Conservation (phyloP, 164 flowering plant species). For the Protea cynaroides region DNA sequence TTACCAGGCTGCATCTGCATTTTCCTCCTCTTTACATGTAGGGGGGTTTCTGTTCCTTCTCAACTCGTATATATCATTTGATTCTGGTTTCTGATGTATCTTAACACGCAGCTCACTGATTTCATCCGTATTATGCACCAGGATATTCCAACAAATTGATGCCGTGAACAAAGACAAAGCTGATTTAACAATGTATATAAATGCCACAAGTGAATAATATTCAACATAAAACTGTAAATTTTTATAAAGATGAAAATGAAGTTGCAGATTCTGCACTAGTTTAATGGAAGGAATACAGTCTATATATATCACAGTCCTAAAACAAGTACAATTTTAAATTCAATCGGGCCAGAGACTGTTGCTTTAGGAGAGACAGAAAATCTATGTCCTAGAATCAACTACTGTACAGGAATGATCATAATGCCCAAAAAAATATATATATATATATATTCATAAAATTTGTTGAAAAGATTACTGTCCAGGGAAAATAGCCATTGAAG, state of each 20-base stretch:
- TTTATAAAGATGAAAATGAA: neutral
- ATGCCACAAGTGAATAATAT: neutral
- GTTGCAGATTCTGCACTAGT: neutral
- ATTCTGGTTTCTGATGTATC: conserved; percentile 89
- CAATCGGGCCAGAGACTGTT: no score
- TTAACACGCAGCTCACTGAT: conserved; percentile 70
- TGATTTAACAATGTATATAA: conserved; percentile 22
- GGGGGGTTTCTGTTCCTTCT: conserved; percentile 84
- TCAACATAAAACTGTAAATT: conserved; percentile 1
- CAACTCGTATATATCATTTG: conserved; percentile 73
- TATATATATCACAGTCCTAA: neutral
- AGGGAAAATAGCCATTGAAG: neutral
- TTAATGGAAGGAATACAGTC: neutral
- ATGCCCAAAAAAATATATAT: no score
- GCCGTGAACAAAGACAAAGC: conserved; percentile 71
- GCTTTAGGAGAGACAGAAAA: no score
- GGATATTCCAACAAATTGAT: conserved; percentile 89
- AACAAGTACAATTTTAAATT: neutral
- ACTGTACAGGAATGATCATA: no score
- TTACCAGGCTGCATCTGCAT: conserved; percentile 95
- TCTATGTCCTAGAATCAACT: no score
- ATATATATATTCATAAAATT: no score
- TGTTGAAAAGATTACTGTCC: neutral
- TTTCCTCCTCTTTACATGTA: conserved; percentile 80
- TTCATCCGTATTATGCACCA: conserved; percentile 87